Conservation (phyloP, 2,329 filamentous ascomycete species). For the Botrytis galanthina region DNA sequence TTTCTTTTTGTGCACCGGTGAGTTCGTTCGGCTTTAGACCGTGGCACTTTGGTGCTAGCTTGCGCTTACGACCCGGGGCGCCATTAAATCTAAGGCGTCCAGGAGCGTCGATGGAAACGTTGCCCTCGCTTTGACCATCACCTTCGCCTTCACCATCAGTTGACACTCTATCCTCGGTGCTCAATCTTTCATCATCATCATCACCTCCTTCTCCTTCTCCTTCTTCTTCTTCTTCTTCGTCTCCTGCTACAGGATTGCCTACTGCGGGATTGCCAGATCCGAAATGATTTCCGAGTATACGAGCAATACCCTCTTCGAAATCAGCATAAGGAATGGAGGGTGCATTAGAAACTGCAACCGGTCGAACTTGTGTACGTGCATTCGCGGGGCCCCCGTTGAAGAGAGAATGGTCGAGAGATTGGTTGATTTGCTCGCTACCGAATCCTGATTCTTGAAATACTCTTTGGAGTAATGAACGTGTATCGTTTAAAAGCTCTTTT, state of each 20-base stretch:
- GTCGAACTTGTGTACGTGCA: constrained; percentile 23
- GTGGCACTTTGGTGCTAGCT: constrained; percentile 20
- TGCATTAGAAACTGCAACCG: background rate
- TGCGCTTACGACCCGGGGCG: constrained; percentile 15
- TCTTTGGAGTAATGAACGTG: constrained; percentile 19
- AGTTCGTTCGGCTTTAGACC: constrained; percentile 50
- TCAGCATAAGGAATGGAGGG: background rate
- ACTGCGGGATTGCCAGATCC: background rate
- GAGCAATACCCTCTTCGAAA: constrained; percentile 5
- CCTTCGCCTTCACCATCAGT: background rate
- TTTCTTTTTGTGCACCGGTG: constrained; percentile 63
- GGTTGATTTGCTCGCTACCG: constrained; percentile 25
- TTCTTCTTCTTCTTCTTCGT: background rate
- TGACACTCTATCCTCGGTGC: background rate
- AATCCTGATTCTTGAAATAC: constrained; percentile 36
- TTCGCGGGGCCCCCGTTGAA: background rate
- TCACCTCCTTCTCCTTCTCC: background rate
- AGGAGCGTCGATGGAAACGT: background rate
- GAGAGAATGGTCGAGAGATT: background rate
- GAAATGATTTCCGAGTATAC: background rate
- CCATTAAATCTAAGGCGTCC: background rate
- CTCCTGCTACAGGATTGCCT: background rate
- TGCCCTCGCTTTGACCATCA: background rate
- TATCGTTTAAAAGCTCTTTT: background rate
- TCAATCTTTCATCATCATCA: background rate